These are phyloP conservation scores for Trichoderma erinaceum DNA, from an alignment of 495 filamentous ascomycete genomes.

Conservation along the genomic window DNA sequence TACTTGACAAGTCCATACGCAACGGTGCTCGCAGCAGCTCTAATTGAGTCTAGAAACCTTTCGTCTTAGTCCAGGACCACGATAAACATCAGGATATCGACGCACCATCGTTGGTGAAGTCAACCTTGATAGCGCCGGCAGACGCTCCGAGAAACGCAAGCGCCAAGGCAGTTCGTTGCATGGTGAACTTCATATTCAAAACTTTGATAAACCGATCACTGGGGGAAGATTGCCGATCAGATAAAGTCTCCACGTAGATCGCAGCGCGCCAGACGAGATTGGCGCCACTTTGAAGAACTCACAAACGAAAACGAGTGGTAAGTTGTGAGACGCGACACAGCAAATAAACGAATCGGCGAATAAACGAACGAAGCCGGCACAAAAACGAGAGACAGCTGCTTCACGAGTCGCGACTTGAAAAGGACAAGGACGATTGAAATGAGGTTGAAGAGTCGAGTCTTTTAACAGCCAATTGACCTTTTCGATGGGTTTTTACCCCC, in stretches of 20 bases:
- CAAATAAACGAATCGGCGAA: not conserved
- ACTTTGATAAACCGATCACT: not conserved
- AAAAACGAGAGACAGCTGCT: conserved; percentile 7
- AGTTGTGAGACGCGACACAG: not conserved
- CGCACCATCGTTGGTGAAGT: not conserved
- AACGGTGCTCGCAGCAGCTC: conserved; percentile 38
- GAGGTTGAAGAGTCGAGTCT: not conserved
- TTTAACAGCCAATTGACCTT: not conserved
- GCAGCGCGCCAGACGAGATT: not conserved
- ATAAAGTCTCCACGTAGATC: too few species aligned
- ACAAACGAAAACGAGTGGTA: not conserved
- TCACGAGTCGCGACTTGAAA: not conserved
- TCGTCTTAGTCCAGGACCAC: not conserved
- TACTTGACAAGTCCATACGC: conserved; percentile 46
- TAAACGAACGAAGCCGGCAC: not conserved
- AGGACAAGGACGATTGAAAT: not conserved
- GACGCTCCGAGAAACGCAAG: conserved; percentile 2
- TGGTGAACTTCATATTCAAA: not conserved
- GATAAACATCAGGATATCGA: not conserved
- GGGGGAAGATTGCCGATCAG: not conserved
- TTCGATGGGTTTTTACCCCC: not conserved
- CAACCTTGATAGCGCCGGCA: not conserved
- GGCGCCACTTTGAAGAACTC: not conserved
- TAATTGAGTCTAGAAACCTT: conserved; percentile 16
- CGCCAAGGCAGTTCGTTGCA: not conserved